Evolutionary conservation across 2,329 filamentous ascomycete species (phyloP), one percentile per base, ranked within the genome.

Genomic region (Pseudogymnoascus sp.): DNA sequence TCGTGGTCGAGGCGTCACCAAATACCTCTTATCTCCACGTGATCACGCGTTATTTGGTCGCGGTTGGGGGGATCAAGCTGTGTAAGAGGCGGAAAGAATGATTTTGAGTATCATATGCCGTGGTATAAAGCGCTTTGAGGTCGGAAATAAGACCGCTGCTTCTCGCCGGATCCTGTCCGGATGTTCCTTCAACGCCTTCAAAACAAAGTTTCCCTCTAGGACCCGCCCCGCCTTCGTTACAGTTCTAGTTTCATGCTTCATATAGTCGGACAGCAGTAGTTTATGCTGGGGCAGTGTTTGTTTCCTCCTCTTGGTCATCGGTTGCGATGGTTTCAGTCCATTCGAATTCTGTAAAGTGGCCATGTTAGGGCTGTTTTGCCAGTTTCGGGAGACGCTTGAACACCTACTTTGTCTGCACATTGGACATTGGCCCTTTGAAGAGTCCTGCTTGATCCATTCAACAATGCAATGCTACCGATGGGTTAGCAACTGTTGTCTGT

Each of bases 361-460:
- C 12, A 22, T 19, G 50, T 56, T 56, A 56, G 50, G 12, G 59
- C 31, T 72, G 65, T 69, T 68, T 68, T 63, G 65, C 61, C 31
- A 61, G 33, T 24, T 16, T 1, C 35, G 3, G 40, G 12, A 61
- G 12, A 12, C 16, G 26, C 28, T 14, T 31, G 19, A 7, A 40
- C 31, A 72, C 81, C 70, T 83, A 95, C 91, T 91, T 76, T 98
- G 95, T 69, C 95, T 86, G 74, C 95, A 99, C 95, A 99, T 98
- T 28, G 95, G 95, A 74, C 95, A 99, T 67, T 97, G 89, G 22
- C 93, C 93, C 71, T 92, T 93, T 28, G 93, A 90, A 11, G 91
- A 88, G 67, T 98, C 95, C 75, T 97, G 93, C 72, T 95, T 91
- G 70, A 99, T 91, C 95, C 95, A 99, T 72, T 92, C 90, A 70